Percentiles rank a stretch among this genome's conserved stretches.
phyloP scores from a whole-genome alignment of 352 stramenopile species.

The Aphanomyces invadans region DNA sequence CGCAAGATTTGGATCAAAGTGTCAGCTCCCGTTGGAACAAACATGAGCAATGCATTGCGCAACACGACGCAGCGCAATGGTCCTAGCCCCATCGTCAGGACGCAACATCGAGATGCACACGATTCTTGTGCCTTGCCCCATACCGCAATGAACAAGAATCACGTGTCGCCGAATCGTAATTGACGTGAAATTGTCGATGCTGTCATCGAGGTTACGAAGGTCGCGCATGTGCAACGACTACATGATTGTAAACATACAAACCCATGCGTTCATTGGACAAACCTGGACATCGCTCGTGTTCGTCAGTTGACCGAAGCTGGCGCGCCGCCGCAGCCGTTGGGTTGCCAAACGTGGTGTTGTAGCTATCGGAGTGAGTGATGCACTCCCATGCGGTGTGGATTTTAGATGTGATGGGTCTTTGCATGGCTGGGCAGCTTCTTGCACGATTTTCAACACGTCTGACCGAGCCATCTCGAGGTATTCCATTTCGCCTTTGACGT shows the following conservation, averaged over 20 bases:
- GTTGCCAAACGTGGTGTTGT: neutral
- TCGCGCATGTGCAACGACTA: conserved; percentile 42
- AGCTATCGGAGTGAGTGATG: neutral
- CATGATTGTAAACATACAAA: neutral
- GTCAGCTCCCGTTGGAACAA: conserved; percentile 41
- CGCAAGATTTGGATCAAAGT: conserved; percentile 37
- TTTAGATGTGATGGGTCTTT: neutral
- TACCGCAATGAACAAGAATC: conserved; percentile 37
- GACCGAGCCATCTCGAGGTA: conserved; percentile 16
- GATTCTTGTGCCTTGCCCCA: too few species aligned
- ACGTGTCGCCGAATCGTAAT: conserved; percentile 40
- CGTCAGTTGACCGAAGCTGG: neutral
- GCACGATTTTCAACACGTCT: conserved; percentile 16
- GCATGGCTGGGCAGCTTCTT: neutral
- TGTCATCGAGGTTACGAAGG: conserved; percentile 36
- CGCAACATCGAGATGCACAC: too few species aligned
- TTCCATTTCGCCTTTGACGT: conserved; percentile 3
- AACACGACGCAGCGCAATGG: conserved; percentile 42
- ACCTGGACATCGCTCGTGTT: neutral
- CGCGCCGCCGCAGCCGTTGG: neutral
- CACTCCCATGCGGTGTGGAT: neutral
- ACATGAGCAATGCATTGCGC: conserved; percentile 36
- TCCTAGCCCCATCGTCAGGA: conserved; percentile 24
- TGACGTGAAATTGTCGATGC: conserved; percentile 34
- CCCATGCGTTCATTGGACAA: too few species aligned